phyloP scores from a whole-genome alignment of 2,329 filamentous ascomycete genomes.

The Fusarium devonianum region DNA sequence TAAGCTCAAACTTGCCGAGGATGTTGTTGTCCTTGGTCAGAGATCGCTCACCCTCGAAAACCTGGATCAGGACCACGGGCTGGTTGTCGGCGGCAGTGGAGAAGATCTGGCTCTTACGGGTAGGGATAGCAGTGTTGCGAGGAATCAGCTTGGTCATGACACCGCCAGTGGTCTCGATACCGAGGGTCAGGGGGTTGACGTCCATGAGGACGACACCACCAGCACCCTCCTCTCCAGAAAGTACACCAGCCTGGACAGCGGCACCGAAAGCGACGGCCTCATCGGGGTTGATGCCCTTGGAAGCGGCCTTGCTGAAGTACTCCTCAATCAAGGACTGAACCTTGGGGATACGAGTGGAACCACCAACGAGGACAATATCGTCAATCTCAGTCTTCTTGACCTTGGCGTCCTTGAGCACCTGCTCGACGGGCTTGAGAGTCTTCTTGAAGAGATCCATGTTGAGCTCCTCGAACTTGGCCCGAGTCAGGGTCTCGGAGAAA shows the following conservation, averaged over 20 bases:
- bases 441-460: constrained; percentile 99
- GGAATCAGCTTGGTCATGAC: constrained; percentile 98
- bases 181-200: constrained; percentile 93
- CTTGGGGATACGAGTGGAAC: constrained; percentile 99
- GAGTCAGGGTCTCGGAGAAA: constrained; percentile 97
- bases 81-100: constrained; percentile 97
- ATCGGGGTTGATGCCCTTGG: constrained; percentile 99
- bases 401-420: constrained; percentile 98
- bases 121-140: constrained; percentile 93
- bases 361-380: constrained; percentile 97
- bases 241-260: constrained; percentile 94
- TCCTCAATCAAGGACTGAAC: constrained; percentile 94
- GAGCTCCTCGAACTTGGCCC: constrained; percentile 99
- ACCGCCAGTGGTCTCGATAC: constrained; percentile 96
- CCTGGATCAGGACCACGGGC: constrained; percentile 92
- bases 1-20: constrained; percentile 98
- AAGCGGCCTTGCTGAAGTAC: constrained; percentile 95
- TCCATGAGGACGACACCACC: constrained; percentile 91
- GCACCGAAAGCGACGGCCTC: constrained; percentile 98
- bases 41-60: constrained; percentile 91
- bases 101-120: constrained; percentile 98
- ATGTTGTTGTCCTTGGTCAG: constrained; percentile 98
- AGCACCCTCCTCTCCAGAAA: constrained; percentile 86
- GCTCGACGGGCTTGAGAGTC: constrained; percentile 97
- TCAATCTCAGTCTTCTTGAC: constrained; percentile 94